phyloP scores from a whole-genome alignment of 805 yeast genomes.

The Wickerhamiella vanderwaltii region DNA sequence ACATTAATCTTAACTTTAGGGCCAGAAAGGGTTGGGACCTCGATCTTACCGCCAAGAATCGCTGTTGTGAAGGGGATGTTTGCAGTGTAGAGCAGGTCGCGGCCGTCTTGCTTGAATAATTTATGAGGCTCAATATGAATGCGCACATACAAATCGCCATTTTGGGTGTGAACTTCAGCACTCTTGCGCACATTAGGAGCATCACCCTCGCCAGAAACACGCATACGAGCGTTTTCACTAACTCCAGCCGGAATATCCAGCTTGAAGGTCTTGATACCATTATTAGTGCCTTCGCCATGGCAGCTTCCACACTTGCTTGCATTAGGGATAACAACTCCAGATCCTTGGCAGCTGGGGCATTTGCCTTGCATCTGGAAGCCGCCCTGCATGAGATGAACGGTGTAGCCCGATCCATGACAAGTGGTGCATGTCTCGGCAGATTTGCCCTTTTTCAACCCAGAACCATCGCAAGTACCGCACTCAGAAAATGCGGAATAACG shows the following conservation, averaged over 20 bases:
- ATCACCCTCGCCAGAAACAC: conserved; percentile 83
- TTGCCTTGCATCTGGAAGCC: conserved; percentile 97
- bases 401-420: conserved; percentile 90
- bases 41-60: conserved; percentile 81
- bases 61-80: conserved; percentile 90
- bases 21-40: conserved; percentile 78
- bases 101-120: conserved; percentile 51
- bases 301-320: conserved; percentile 66
- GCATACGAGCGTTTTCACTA: conserved; percentile 70
- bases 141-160: conserved; percentile 82
- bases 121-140: conserved; percentile 68
- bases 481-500: conserved; percentile 61
- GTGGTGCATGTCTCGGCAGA: conserved; percentile 66
- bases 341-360: conserved; percentile 76
- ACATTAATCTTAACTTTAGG: conserved; percentile 62
- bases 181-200: conserved; percentile 70
- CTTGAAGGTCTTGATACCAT: conserved; percentile 53
- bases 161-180: conserved; percentile 50
- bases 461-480: conserved; percentile 71
- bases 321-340: conserved; percentile 64
- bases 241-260: conserved; percentile 85
- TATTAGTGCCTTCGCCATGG: conserved; percentile 79
- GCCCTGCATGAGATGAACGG: conserved; percentile 71
- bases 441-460: conserved; percentile 70
- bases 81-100: conserved; percentile 51